Base-by-base conservation (phyloP, 164 flowering plant genomes). In the Amborella trichopoda region DNA sequence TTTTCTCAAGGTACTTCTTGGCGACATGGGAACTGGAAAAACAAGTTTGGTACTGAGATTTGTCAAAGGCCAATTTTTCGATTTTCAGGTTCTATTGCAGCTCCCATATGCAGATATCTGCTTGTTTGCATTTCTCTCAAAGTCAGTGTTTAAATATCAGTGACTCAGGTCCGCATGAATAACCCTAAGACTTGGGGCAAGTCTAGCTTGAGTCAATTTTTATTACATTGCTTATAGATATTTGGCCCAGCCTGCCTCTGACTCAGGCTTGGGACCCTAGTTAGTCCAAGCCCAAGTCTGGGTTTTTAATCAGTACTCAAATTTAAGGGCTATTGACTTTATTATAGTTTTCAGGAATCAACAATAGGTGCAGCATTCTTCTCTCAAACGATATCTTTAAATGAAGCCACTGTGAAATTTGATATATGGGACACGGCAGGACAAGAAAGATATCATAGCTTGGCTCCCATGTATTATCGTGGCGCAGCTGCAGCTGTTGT, bases 401-500 rank as follows among this genome's bases (percentile, higher is more conserved):
- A 68, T 47, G 88, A 83, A 55, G 84, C 65, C 5, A 83, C 87
- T 22, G 65, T 87, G 28, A 87, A 83, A 52, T 78, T 78, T 58
- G 94, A 83, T 46, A 80, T 87, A 72, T 87, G 96, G 94, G 94
- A 83, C 56, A 83, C 89, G 2, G 94, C 94, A 21, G 94, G 94
- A 42, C 94, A 83, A 59, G 94, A 83, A 54, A 49, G 94, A 34
- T 83, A 81, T 50, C 83, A 83, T 40, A 81, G 94, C 61, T 65
- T 83, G 62, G 83, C 94, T 50, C 94, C 94, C 0, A 83, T 83
- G 89, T 84, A 84, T 54, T 81, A 81, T 49, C 86, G 94, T n/a
- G 94, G 96, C 53, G 94, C 96, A 48, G 83, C 91, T 30, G 96
- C 86, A 21, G 91, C 94, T 44, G 79, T 83, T 53, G 75, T 83